These are phyloP conservation scores for Phaffia tasmanica DNA, from an alignment of 768 basidiomycete species.

Conservation along the genomic window DNA sequence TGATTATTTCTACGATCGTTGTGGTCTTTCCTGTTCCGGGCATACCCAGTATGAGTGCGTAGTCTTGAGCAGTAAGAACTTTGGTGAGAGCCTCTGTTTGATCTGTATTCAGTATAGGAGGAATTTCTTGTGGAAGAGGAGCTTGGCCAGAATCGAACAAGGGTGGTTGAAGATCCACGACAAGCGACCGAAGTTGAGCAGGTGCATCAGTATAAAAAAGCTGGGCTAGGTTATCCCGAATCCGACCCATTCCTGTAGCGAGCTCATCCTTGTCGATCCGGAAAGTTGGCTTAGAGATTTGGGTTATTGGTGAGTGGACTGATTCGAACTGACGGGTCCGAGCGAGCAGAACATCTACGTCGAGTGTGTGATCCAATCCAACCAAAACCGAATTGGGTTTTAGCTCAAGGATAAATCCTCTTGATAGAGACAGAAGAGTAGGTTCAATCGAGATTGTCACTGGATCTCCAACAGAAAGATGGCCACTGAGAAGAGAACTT, in stretches of 20 bases:
- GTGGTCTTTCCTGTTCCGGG: conserved; percentile 98
- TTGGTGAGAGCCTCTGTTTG: conserved; percentile 63
- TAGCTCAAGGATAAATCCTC: conserved; percentile 71
- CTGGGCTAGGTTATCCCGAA: conserved; percentile 80
- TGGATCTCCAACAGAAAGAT: conserved; percentile 67
- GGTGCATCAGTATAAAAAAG: conserved; percentile 60
- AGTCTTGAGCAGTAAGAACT: conserved; percentile 70
- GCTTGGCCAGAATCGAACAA: conserved; percentile 45
- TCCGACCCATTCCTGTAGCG: conserved; percentile 68
- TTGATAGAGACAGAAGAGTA: conserved; percentile 64
- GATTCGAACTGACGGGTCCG: conserved; percentile 33
- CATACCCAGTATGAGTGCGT: conserved; percentile 90
- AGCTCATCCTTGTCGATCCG: conserved; percentile 92
- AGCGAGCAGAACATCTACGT: conserved; percentile 43
- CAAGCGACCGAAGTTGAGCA: conserved; percentile 57
- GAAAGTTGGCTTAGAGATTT: conserved; percentile 43
- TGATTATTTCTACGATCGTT: conserved; percentile 78
- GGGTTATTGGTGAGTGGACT: background rate
- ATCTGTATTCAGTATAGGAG: conserved; percentile 51
- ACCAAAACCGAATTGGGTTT: conserved; percentile 54
- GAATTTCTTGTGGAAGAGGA: conserved; percentile 32
- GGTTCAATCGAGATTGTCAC: conserved; percentile 81
- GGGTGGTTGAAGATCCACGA: conserved; percentile 71
- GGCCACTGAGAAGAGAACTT: conserved; percentile 57
- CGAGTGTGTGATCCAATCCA: conserved; percentile 73